Evolutionary conservation across 768 basidiomycete species (phyloP), one percentile per base, ranked within the genome.

Genomic region (Lactarius deliciosus): DNA sequence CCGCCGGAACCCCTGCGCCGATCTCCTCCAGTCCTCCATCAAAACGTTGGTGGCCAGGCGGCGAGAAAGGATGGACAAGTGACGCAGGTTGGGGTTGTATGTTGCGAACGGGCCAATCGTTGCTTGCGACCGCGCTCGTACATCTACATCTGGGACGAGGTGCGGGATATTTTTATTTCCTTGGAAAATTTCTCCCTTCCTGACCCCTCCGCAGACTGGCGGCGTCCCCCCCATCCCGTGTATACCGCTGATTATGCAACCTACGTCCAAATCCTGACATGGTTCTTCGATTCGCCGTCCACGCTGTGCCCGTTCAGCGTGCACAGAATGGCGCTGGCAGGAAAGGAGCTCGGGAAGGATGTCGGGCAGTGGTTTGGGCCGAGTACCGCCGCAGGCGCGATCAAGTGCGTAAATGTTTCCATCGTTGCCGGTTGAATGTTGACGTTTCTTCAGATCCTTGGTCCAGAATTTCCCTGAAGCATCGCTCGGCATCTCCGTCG

Each of bases 361-460:
- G 91, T 98, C 0, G 96, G 96, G 1, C 91, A 94, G 76, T 98
- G 96, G 96, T 98, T 98, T 73, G 96, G 96, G 0, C 96, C 96
- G 0, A 96, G 92, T 74, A 94, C 92, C 0, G 97, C 96, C n/a
- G 95, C 96, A 9, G 95, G 96, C 43, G 96, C 94, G 13, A 91
- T 98, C 79, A 94, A 91, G 91, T 93, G 74, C 57, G 73, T 59
- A 13, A 25, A 30, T 11, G 45, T 22, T 38, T 13, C 64, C 45
- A 22, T 65, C 30, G 40, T 25, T 41, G n/a, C 15, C 43, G 25
- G 30, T 68, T 58, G 30, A 45, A 45, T 22, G n/a, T 18, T 59
- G 47, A 57, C 22, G 22, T 20, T n/a, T 20, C 36, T 54, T 1
- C 73, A 94, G 93, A 75, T 82, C 87, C 0, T 85, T 98, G 15